Percentiles rank a stretch among this genome's conserved stretches.
Evolutionary conservation across 2,329 filamentous ascomycete genomes (phyloP).

Genomic region (Aplosporella prunicola): DNA sequence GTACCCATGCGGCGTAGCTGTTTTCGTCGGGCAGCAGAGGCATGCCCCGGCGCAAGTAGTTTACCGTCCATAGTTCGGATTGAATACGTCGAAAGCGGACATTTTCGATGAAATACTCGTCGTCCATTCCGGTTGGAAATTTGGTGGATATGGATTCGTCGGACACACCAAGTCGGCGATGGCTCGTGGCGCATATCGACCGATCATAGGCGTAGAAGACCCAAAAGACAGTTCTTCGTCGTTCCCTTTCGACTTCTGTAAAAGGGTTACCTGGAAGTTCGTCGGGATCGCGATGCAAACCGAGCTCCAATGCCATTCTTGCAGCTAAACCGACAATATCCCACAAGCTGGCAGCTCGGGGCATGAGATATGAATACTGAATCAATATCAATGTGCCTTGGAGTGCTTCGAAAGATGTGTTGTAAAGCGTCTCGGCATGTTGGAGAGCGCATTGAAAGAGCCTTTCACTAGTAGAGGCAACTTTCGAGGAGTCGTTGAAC

Average conservation of each 20-base stretch:
- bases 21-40: conserved; percentile 2
- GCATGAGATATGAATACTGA: conserved; percentile 10
- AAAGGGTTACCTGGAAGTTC: conserved; percentile 2
- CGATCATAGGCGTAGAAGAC: conserved; percentile 8
- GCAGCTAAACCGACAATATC: conserved; percentile 5
- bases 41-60: conserved; percentile 6
- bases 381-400: conserved; percentile 4
- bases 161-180: conserved; percentile 7
- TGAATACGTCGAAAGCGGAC: conserved; percentile 7
- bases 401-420: conserved; percentile 4
- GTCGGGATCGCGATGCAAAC: conserved; percentile 8
- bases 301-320: conserved; percentile 9
- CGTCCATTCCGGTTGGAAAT: conserved; percentile 6
- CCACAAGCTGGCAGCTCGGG: conserved; percentile 4
- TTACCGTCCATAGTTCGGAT: conserved; percentile 11
- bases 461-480: conserved; percentile 4
- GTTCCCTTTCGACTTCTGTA: conserved; percentile 1
- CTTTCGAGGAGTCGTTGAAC: conserved; percentile 6
- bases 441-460: conserved; percentile 7
- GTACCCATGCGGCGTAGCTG: conserved; percentile 6
- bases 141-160: conserved; percentile 11
- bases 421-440: conserved; percentile 3
- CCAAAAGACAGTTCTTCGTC: conserved; percentile 6
- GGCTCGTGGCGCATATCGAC: conserved; percentile 8
- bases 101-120: conserved; percentile 8